Base-by-base conservation (phyloP, 2,329 filamentous ascomycete species). In the Calonectria naviculata region DNA sequence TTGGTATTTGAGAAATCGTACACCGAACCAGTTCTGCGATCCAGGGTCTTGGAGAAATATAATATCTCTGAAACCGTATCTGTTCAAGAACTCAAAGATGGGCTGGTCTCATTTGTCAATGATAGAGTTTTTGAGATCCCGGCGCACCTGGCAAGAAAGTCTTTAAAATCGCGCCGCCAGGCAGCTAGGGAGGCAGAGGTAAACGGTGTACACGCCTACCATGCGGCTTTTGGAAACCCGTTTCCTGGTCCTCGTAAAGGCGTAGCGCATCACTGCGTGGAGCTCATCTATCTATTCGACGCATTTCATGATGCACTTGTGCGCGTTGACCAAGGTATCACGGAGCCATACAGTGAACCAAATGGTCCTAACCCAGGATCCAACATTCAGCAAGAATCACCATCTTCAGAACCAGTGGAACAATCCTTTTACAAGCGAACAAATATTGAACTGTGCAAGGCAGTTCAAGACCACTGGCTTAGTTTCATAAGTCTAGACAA, bases 161-260 rank as follows among this genome's bases (percentile, higher is more conserved):
- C 62, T 24, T 31, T 65, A 10, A 41, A 26, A 17, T 42, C 21
- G 1, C 62, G 19, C 19, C 62, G 47, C 17, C 34, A 17, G 7
- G 24, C 15, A 5, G 21, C 24, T 24, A 26, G 24, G 9, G 34
- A 26, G 15, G 12, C 47, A 13, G 62, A 54, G 21, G 36, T 13
- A 3, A 65, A 65, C 26, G 26, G 31, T 3, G 62, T 65, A 1
- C 47, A 65, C 19, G 8, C 44, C 24, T 65, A 42, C 26, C 42
- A 42, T n/a, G 62, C n/a, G 12, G 62, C 47, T 10, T 65, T 65
- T 26, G 62, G 62, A 26, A 65, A 65, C 15, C 62, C 62, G 12
- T 65, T 65, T 12, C 62, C 62, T 4, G 62, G 62, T 9, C 36
- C 62, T 17, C 15, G 24, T 8, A 34, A 65, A 34, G 47, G 47